Evolutionary conservation across 768 basidiomycete genomes (phyloP).

Genomic region (Collybiopsis luxurians): DNA sequence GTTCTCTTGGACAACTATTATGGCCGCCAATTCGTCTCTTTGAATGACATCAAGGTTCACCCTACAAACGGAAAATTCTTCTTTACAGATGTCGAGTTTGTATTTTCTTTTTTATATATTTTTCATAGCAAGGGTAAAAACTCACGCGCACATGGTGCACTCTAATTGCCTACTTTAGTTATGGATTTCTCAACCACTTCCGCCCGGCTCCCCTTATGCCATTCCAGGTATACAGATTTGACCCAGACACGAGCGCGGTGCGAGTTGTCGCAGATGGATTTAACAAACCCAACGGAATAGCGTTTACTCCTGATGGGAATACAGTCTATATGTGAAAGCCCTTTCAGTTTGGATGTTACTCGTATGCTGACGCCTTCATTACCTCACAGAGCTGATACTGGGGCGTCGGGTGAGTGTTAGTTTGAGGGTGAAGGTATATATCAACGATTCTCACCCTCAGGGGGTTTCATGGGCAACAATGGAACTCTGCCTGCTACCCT

Average conservation of each 20-base stretch:
- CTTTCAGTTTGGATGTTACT: no score
- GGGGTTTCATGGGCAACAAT: constrained; percentile 17
- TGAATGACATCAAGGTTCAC: constrained; percentile 77
- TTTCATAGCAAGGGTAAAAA: not conserved
- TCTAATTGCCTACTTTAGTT: constrained; percentile 33
- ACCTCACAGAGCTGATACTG: constrained; percentile 21
- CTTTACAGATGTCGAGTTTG: constrained; percentile 72
- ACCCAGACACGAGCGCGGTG: constrained; percentile 61
- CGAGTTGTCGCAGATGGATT: constrained; percentile 79
- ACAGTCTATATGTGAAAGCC: constrained; percentile 54
- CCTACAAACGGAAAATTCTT: constrained; percentile 64
- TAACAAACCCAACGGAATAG: constrained; percentile 69
- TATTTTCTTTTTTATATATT: constrained; percentile 8
- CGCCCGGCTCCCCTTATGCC: constrained; percentile 64
- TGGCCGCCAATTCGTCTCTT: constrained; percentile 78
- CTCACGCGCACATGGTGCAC: not conserved
- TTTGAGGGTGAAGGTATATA: no score
- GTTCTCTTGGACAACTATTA: constrained; percentile 76
- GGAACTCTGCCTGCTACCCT: constrained; percentile 22
- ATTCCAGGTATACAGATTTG: constrained; percentile 76
- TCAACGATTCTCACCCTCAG: no score
- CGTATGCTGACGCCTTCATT: not conserved
- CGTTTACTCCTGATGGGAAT: constrained; percentile 63
- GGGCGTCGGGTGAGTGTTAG: not conserved
- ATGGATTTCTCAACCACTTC: constrained; percentile 65